Percentiles rank a stretch among this genome's conserved stretches.
Evolutionary conservation across 2,329 filamentous ascomycete genomes (phyloP).

Genomic region (Fusarium tuaranense): DNA sequence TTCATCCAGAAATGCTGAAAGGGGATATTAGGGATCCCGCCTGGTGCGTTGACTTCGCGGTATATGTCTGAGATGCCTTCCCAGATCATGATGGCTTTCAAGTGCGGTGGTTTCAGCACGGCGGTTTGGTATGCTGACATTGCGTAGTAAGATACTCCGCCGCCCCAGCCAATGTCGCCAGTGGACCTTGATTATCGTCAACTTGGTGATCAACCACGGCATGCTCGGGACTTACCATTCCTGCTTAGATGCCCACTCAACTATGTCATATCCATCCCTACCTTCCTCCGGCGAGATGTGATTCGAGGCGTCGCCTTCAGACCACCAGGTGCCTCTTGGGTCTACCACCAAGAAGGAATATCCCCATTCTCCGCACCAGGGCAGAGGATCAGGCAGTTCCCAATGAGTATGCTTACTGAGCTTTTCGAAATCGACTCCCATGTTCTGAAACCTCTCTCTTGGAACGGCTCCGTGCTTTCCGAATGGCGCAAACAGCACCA

Average conservation of each 20-base stretch:
- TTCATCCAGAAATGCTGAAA: slow-evolving; percentile 26
- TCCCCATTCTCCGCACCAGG: slow-evolving; percentile 3
- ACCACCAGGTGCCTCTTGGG: background rate
- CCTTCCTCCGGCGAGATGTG: background rate
- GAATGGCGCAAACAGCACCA: slow-evolving; percentile 8
- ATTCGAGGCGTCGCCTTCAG: background rate
- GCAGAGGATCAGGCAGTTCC: slow-evolving; percentile 6
- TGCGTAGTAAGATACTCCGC: slow-evolving; percentile 3
- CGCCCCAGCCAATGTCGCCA: background rate
- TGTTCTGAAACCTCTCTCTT: slow-evolving; percentile 9
- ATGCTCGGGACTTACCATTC: background rate
- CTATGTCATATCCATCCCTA: background rate
- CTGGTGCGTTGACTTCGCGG: slow-evolving; percentile 10
- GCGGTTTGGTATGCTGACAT: slow-evolving; percentile 1
- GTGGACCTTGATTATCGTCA: background rate
- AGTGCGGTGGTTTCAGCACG: slow-evolving; percentile 5
- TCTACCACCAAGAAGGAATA: slow-evolving; percentile 2
- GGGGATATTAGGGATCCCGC: slow-evolving; percentile 10
- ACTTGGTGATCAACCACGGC: background rate
- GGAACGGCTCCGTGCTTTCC: slow-evolving; percentile 16
- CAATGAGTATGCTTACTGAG: slow-evolving; percentile 9
- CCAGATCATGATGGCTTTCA: slow-evolving; percentile 15
- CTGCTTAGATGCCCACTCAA: background rate
- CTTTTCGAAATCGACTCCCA: slow-evolving; percentile 3
- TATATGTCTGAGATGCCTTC: slow-evolving; percentile 17